Base-by-base conservation (phyloP, 148 eudicot species). In the Chenopodium album region DNA sequence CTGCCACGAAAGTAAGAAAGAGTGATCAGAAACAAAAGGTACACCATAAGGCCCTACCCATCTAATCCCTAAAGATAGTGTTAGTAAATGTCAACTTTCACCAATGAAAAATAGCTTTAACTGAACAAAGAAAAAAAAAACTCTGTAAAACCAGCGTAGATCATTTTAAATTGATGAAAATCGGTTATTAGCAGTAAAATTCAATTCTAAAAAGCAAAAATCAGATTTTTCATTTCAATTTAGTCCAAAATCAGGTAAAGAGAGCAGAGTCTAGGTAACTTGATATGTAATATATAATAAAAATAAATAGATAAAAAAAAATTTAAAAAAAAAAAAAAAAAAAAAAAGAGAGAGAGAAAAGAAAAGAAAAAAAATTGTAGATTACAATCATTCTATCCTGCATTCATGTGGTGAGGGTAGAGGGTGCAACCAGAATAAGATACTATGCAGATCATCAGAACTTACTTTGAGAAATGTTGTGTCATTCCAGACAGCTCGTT, bases 401-500 rank as follows among this genome's bases (percentile, higher is more conserved):
- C 44, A 41, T 41, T 41, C 44, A 41, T 59, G 63, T 22, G 63
- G 20, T 19, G 63, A 20, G 63, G 63, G 4, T 56, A 19, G 62
- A 56, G 62, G 22, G 22, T 62, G 7, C 44, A 41, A 41, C 7
- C 34, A 67, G 8, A 16, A 26, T 67, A 46, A 20, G 60, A 48
- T 23, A 11, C 59, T 19, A 22, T 41, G 34, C 60, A 73, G 19
- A 47, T 3, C 20, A 73, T 28, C 13, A 37, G 19, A 79, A 88
- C 98, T 90, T 87, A 94, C 99, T 73, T 89, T 77, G 73, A 96
- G 98, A 86, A 96, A 96, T 31, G 91, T 86, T 71, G 97, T 92
- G 84, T 96, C 99, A 67, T 96, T 96, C 94, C 96, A 96, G 47
- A 92, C 92, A 82, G 97, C 98, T 19, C 99, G 91, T 85, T 96